Evolutionary conservation across 2,329 filamentous ascomycete genomes (phyloP).

Genomic region (Arthrobotrys conoides): DNA sequence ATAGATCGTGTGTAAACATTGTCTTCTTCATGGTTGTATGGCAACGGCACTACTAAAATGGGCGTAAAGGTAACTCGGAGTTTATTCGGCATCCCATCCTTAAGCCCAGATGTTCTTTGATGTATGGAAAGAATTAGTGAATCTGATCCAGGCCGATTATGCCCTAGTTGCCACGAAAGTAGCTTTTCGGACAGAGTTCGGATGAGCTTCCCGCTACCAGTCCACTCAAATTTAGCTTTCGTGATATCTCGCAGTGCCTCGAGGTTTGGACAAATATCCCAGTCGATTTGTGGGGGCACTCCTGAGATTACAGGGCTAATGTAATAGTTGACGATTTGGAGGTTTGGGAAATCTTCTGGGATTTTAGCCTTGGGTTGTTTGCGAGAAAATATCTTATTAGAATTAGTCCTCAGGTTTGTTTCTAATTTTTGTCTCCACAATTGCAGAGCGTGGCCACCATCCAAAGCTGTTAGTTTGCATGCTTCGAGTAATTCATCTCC

Average conservation of each 20-base stretch:
- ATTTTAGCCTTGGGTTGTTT: conserved; percentile 82
- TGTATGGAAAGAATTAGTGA: conserved; percentile 77
- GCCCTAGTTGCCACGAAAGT: conserved; percentile 74
- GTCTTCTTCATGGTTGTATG: conserved; percentile 45
- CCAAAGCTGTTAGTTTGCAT: conserved; percentile 72
- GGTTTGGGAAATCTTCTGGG: conserved; percentile 84
- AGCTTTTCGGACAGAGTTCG: conserved; percentile 83
- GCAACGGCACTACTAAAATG: conserved; percentile 79
- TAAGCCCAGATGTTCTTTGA: conserved; percentile 65
- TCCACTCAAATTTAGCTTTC: conserved; percentile 88
- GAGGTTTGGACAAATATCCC: conserved; percentile 77
- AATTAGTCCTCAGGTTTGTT: conserved; percentile 85
- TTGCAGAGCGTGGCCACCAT: conserved; percentile 74
- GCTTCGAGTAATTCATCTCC: conserved; percentile 74
- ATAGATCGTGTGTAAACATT: conserved; percentile 24
- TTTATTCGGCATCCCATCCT: conserved; percentile 69
- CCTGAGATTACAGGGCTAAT: conserved; percentile 85
- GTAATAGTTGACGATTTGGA: conserved; percentile 86
- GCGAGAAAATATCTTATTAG: conserved; percentile 82
- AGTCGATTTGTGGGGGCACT: conserved; percentile 66
- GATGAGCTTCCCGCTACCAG: conserved; percentile 82
- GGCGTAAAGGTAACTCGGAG: conserved; percentile 84
- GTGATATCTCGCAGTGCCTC: conserved; percentile 80
- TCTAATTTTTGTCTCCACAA: conserved; percentile 80
- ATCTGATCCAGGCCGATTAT: conserved; percentile 64